Percentiles rank a stretch among this genome's conserved stretches.
phyloP scores from a whole-genome alignment of 2,329 filamentous ascomycete genomes.

The Aspergillus oerlinghausenensis region DNA sequence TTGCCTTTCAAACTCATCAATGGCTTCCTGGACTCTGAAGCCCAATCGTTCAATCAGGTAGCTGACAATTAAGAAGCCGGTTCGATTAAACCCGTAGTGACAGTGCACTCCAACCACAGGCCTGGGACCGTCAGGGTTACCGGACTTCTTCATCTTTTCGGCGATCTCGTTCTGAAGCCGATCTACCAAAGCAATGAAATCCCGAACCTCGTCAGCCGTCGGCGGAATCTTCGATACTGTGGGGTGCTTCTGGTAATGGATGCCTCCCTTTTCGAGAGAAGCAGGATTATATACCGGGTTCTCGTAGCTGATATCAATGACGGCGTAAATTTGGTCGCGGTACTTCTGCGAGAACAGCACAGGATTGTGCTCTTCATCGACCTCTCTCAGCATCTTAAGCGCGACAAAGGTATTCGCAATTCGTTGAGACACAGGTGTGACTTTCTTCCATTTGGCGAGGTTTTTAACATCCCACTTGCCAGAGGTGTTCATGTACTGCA shows the following conservation, averaged over 20 bases:
- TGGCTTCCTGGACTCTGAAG: slow-evolving; percentile 68
- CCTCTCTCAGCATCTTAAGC: slow-evolving; percentile 88
- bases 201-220: slow-evolving; percentile 54
- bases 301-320: slow-evolving; percentile 89
- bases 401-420: slow-evolving; percentile 79
- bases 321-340: slow-evolving; percentile 63
- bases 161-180: slow-evolving; percentile 55
- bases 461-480: slow-evolving; percentile 99
- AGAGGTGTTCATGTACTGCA: slow-evolving; percentile 79
- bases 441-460: slow-evolving; percentile 80
- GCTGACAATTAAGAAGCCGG: slow-evolving; percentile 83
- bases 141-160: slow-evolving; percentile 40
- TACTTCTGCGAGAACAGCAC: slow-evolving; percentile 65
- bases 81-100: slow-evolving; percentile 93
- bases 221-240: slow-evolving; percentile 91
- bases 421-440: slow-evolving; percentile 69
- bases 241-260: slow-evolving; percentile 79
- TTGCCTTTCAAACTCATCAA: slow-evolving; percentile 68
- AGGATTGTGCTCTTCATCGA: slow-evolving; percentile 78
- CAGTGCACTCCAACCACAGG: slow-evolving; percentile 77
- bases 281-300: slow-evolving; percentile 81
- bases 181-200: slow-evolving; percentile 58
- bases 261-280: slow-evolving; percentile 60
- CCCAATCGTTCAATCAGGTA: slow-evolving; percentile 82
- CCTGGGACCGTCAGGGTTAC: slow-evolving; percentile 31